phyloP scores from a whole-genome alignment of 192 early-diverging fungal species.

The Coemansia sp. region DNA sequence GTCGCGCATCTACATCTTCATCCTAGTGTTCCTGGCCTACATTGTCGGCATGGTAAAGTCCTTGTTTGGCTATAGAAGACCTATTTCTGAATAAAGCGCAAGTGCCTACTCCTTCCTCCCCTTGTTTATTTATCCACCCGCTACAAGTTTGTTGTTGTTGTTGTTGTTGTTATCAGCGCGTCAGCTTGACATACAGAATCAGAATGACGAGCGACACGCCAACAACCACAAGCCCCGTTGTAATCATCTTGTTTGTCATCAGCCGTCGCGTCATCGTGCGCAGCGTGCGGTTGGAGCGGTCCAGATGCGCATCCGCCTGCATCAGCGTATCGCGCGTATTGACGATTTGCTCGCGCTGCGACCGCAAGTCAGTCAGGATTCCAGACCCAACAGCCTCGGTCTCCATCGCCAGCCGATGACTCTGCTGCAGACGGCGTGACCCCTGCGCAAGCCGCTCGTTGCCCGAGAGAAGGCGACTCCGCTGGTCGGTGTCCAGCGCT shows the following conservation, averaged over 20 bases:
- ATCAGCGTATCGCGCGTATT: slow-evolving; percentile 82
- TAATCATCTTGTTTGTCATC: slow-evolving; percentile 86
- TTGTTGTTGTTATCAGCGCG: slow-evolving; percentile 21
- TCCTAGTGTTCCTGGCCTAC: background rate
- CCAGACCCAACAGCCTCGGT: slow-evolving; percentile 85
- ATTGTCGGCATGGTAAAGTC: slow-evolving; percentile 2
- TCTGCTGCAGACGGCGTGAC: slow-evolving; percentile 79
- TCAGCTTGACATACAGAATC: slow-evolving; percentile 80
- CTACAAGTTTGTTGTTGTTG: no score
- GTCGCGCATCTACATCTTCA: background rate
- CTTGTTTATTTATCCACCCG: slow-evolving; percentile 87
- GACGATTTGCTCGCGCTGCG: slow-evolving; percentile 90
- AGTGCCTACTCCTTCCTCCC: slow-evolving; percentile 95
- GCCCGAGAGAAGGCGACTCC: slow-evolving; percentile 75
- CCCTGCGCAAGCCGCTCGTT: slow-evolving; percentile 84
- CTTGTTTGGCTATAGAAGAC: background rate
- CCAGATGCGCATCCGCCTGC: slow-evolving; percentile 75
- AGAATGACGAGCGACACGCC: slow-evolving; percentile 81
- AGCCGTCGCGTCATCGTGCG: slow-evolving; percentile 83
- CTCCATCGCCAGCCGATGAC: slow-evolving; percentile 87
- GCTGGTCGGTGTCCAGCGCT: slow-evolving; percentile 61
- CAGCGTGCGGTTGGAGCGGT: slow-evolving; percentile 65
- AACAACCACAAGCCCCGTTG: slow-evolving; percentile 79
- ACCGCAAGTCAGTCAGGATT: slow-evolving; percentile 78
- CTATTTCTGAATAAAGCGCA: background rate